Base-by-base conservation (phyloP, 805 yeast species). In the Saturnispora halmiae region DNA sequence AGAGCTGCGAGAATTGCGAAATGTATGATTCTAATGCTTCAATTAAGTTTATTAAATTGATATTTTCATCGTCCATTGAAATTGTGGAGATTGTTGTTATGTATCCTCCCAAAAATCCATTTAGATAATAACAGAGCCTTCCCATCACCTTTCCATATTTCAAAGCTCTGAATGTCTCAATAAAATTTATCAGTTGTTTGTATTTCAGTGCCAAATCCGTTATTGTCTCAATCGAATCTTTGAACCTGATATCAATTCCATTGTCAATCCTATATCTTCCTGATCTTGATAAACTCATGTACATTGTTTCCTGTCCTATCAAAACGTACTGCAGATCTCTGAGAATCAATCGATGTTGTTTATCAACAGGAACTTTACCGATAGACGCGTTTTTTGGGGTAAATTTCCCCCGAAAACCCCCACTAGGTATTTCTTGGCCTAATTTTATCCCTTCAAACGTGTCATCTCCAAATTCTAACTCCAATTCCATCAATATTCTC, bases 291-390 rank as follows among this genome's bases (percentile, higher is more conserved):
- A 72, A 85, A 33, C 87, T 65, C 27, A 90, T 74, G 53, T 82
- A 85, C 16, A 68, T 66, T 1, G 96, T 96, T 56, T 87, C 95
- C 21, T 70, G 59, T 0, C 94, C 94, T 25, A 77, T 50, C 11
- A 92, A 56, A 1, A 83, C 79, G 50, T 70, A 71, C 16, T 86
- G 51, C 8, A 87, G 55, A 56, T 90, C 98, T 43, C 73, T 68
- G 13, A 82, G 65, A 1, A 92, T 69, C 20, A 79, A 66, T 0
- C 83, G 79, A 55, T 86, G 95, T 3, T 70, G 68, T 36, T 71
- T 65, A 3, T 68, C 54, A 25, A 72, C 73, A n/a, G 21, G 6
- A 14, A 43, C 19, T 14, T 16, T 25, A 7, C 29, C 13, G 18
- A 39, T 19, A 14, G 28, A 21, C 31, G 37, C 37, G 22, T 25